These are phyloP conservation scores for Pistacia atlantica DNA, from an alignment of 345 rosid genomes.

Conservation along the genomic window DNA sequence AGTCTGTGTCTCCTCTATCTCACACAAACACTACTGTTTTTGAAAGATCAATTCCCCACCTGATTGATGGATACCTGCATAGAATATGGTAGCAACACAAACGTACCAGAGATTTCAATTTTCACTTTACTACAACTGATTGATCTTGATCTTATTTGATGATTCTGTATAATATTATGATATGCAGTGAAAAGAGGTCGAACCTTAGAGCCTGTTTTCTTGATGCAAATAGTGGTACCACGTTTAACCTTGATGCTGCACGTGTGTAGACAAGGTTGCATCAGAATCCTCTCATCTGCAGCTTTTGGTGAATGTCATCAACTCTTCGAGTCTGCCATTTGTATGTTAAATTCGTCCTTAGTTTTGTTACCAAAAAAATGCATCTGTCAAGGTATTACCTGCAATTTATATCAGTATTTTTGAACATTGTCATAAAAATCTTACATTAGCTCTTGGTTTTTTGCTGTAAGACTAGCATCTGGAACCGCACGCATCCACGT, in stretches of 20 bases:
- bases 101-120: too few species aligned
- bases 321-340: too few species aligned
- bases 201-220: slow-evolving; percentile 27
- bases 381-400: too few species aligned
- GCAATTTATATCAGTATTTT: too few species aligned
- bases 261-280: slow-evolving; percentile 53
- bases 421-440: too few species aligned
- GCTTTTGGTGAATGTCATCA: slow-evolving; percentile 18
- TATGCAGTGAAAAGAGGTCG: neutral
- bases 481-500: too few species aligned
- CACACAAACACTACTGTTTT: slow-evolving; percentile 68
- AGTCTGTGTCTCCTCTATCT: slow-evolving; percentile 84
- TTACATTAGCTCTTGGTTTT: too few species aligned
- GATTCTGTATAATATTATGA: neutral
- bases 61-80: slow-evolving; percentile 75
- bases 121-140: neutral
- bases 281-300: slow-evolving; percentile 85
- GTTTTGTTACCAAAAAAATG: neutral
- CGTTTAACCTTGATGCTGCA: too few species aligned
- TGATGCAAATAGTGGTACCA: slow-evolving; percentile 7
- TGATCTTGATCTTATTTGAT: neutral
- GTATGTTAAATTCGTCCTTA: too few species aligned
- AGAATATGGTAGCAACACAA: neutral
- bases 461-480: too few species aligned
- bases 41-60: slow-evolving; percentile 77